Percentiles rank a stretch among this genome's conserved stretches.
Evolutionary conservation across 2,329 filamentous ascomycete genomes (phyloP).

Genomic region (Exophiala xenobiotica): DNA sequence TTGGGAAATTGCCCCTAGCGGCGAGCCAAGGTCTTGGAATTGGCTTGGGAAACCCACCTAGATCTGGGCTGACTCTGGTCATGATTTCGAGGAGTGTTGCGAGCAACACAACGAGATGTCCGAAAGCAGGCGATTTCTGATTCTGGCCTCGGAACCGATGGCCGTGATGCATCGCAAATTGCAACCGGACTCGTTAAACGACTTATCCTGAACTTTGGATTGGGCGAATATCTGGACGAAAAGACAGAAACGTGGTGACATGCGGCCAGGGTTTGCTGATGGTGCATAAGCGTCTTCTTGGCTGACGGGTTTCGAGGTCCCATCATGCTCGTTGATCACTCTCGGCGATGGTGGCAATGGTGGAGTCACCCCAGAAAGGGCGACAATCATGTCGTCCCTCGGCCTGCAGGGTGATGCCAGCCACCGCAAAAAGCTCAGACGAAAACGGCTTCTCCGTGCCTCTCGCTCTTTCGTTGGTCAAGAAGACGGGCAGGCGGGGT

Average conservation of each 20-base stretch:
- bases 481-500: too few species aligned
- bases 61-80: neutral
- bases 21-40: neutral
- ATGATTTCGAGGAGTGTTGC: neutral
- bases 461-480: too few species aligned
- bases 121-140: neutral
- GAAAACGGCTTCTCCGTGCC: too few species aligned
- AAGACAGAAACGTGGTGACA: neutral
- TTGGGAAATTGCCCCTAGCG: neutral
- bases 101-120: neutral
- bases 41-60: neutral
- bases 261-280: neutral
- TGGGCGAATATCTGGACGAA: neutral
- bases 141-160: neutral
- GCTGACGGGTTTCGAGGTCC: slow-evolving; percentile 1
- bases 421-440: too few species aligned
- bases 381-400: too few species aligned
- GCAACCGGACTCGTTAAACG: neutral
- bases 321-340: neutral
- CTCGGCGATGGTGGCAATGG: neutral
- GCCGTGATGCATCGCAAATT: neutral
- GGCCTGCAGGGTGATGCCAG: too few species aligned
- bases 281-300: slow-evolving; percentile 12
- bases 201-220: neutral
- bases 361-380: too few species aligned